A percentile compares a stretch with the other conserved stretches of the same genome.
Conservation (phyloP, 768 basidiomycete species). For the Hericium erinaceus region DNA sequence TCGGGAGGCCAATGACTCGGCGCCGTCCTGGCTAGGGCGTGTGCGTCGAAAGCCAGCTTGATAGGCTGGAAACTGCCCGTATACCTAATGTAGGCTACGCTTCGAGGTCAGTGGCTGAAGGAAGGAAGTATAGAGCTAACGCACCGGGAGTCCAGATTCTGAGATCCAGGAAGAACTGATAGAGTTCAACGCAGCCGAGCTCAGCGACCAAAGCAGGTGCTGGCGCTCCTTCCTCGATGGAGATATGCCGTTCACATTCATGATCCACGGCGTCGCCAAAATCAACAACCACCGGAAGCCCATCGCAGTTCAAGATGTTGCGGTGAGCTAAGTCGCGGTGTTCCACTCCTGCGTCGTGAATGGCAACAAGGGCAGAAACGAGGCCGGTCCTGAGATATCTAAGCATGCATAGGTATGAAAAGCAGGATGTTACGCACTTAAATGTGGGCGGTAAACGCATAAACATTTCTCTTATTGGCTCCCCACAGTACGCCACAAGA, state of each 20-base stretch:
- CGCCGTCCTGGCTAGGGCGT: background rate
- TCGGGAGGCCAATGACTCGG: background rate
- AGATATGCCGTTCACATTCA: background rate
- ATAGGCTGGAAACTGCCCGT: background rate
- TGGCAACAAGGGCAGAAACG: background rate
- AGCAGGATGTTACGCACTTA: background rate
- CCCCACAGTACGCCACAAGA: background rate
- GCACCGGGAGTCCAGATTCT: background rate
- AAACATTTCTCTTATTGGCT: background rate
- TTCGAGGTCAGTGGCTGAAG: background rate
- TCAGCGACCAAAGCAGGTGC: background rate
- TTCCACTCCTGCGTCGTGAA: background rate
- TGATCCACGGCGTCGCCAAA: background rate
- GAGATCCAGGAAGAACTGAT: background rate
- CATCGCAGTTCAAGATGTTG: background rate
- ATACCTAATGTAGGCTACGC: background rate
- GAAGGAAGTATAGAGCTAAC: background rate
- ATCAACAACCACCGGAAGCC: background rate
- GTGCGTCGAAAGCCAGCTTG: background rate
- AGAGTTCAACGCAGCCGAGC: background rate
- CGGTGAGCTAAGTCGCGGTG: background rate
- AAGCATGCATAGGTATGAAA: background rate
- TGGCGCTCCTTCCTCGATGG: background rate
- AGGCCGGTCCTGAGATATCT: background rate
- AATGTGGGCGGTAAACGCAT: background rate